Evolutionary conservation across 495 filamentous ascomycete species (phyloP), one percentile per base, ranked within the genome.

Genomic region (Neurospora africana): DNA sequence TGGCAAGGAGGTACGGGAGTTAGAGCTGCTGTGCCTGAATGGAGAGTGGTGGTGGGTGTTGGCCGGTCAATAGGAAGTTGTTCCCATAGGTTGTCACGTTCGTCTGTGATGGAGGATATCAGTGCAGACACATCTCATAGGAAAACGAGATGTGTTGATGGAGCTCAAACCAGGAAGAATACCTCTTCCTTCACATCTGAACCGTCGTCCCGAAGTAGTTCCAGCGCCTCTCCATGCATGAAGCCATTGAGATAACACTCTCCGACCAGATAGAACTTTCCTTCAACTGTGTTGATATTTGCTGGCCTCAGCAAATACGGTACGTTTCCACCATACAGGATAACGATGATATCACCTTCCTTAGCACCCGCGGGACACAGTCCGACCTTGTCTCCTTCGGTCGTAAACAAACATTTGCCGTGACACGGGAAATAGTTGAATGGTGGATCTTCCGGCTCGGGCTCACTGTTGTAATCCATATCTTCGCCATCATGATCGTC

Each of bases 181-280:
- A 53, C 11, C 21, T 53, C 44, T 27, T 53, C 44, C 44, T 27
- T 53, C 44, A 27, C 21, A 53, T 10, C 21, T 53, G 10, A 53
- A 27, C 21, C 21, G 10, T 53, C 5, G 10, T 53, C 21, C 4
- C 0, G 44, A 27, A 53, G 44, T 6, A 53, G 21, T 5, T 53
- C 44, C 21, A 53, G 27, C 4, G 44, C 38, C 39, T 53, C 41
- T 0, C 72, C 68, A 21, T 17, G 10, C 72, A 73, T 72, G 68
- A 73, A 33, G 2, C 72, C 72, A 15, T 73, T 36, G 23, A 73
- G 68, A 44, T 65, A 73, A 19, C 72, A 73, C 38, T 73, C 72
- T 9, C 69, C 68, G 39, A 70, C 65, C 68, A 73, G 37, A 19
- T 44, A 15, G 21, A 53, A 53, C 15, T 23, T 67, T 37, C 68